phyloP scores from a whole-genome alignment of 768 basidiomycete genomes.

The Russula vinacea region DNA sequence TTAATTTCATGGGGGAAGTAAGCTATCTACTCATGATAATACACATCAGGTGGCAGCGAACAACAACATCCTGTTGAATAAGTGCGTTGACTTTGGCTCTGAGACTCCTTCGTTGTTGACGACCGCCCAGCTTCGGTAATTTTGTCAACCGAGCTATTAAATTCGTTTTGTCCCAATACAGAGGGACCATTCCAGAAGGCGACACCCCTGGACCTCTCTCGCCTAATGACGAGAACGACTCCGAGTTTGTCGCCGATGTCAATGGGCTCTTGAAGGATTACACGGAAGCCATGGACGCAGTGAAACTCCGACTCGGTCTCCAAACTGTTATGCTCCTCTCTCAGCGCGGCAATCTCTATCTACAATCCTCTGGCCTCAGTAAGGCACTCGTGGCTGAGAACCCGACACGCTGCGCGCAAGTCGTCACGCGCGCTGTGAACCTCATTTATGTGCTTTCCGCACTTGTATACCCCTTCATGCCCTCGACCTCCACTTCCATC shows the following conservation, averaged over 20 bases:
- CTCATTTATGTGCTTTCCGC: conserved; percentile 87
- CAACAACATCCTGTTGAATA: conserved; percentile 91
- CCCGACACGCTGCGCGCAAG: conserved; percentile 83
- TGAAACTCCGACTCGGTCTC: conserved; percentile 84
- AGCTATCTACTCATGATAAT: conserved; percentile 2
- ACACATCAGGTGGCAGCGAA: conserved; percentile 73
- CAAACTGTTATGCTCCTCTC: conserved; percentile 90
- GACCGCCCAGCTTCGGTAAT: conserved; percentile 75
- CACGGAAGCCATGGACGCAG: conserved; percentile 83
- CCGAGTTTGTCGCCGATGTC: conserved; percentile 74
- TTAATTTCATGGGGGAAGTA: conserved; percentile 2
- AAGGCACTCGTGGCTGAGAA: conserved; percentile 82
- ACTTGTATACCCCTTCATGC: conserved; percentile 95
- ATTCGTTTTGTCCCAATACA: conserved; percentile 85
- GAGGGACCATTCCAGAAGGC: conserved; percentile 75
- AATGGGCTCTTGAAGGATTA: conserved; percentile 79
- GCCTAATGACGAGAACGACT: conserved; percentile 60
- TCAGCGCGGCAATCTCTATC: conserved; percentile 84
- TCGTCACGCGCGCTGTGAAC: conserved; percentile 86
- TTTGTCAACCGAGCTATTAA: conserved; percentile 94
- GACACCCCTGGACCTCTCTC: conserved; percentile 69
- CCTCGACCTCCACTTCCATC: conserved; percentile 77
- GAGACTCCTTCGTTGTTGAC: not conserved
- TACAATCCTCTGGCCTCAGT: conserved; percentile 89
- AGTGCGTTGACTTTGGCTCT: conserved; percentile 43